Base-by-base conservation (phyloP, 2,329 filamentous ascomycete species). In the Raffaelea albimanens region DNA sequence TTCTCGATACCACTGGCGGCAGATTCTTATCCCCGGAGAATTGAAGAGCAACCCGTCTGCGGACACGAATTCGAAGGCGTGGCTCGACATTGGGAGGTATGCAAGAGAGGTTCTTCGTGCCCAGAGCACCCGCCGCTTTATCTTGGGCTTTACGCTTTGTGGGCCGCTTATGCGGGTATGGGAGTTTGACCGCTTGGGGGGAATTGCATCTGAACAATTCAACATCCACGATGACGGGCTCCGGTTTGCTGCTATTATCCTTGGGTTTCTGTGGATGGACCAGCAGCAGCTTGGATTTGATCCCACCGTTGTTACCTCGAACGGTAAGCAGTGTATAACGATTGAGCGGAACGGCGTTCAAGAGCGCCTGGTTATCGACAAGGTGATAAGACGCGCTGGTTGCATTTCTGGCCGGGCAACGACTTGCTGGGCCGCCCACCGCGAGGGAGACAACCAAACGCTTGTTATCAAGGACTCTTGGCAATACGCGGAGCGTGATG, bases 61-160 rank as follows among this genome's bases (percentile, higher is more conserved):
- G 14, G 21, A 45, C 34, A 45, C 14, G n/a, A 33, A 20, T 40
- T 33, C 25, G 16, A 34, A 41, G 10, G 44, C 44, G 21, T 41
- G 22, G 44, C 57, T 67, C 51, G 64, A 73, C 52, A 57, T 73
- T 1, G 64, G 55, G 19, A 65, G 55, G 50, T 75, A 73, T 55
- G 64, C 60, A 0, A 65, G 64, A 48, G 67, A 74, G 53, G 65
- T 72, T 3, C 57, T 74, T 16, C 56, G 61, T 41, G 56, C 62
- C n/a, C 61, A 72, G 53, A 60, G 66, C 40, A 66, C 57, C 33
- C 63, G 65, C 51, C 62, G 67, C 22, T 75, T 72, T 52, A 63
- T 70, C 47, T 55, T 73, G 16, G 68, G 66, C 47, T 75, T 76
- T 60, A 73, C 69, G 3, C 50, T 75, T 16, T 75, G 62, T 47